A percentile compares a stretch with the other conserved stretches of the same genome.
Conservation (phyloP, 2,329 filamentous ascomycete genomes). For the Cladosporium sp. region DNA sequence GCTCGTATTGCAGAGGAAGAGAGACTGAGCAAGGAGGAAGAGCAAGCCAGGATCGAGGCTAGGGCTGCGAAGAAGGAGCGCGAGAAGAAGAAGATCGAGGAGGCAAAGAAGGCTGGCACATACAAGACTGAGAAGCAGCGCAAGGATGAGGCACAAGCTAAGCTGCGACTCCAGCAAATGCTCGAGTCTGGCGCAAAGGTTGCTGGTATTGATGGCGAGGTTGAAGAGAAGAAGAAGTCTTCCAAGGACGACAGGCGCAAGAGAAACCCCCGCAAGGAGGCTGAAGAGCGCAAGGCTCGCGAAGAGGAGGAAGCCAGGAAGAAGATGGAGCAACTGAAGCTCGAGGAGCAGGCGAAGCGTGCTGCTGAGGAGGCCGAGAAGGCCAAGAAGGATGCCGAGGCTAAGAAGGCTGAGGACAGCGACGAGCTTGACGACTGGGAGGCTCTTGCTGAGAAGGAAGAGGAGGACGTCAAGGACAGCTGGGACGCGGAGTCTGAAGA, state of each 20-base stretch:
- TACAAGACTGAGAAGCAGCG: constrained; percentile 84
- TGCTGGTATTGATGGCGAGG: constrained; percentile 53
- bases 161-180: constrained; percentile 83
- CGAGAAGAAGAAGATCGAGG: constrained; percentile 82
- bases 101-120: constrained; percentile 84
- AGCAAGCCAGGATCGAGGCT: constrained; percentile 68
- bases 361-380: constrained; percentile 75
- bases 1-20: constrained; percentile 66
- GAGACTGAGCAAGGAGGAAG: constrained; percentile 64
- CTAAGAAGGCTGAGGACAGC: constrained; percentile 62
- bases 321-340: constrained; percentile 55
- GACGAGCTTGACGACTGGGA: constrained; percentile 80
- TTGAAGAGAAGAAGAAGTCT: constrained; percentile 82
- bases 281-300: constrained; percentile 52
- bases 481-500: constrained; percentile 89
- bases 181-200: constrained; percentile 69
- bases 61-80: constrained; percentile 79
- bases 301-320: constrained; percentile 56
- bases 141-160: constrained; percentile 75
- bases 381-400: constrained; percentile 67
- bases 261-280: constrained; percentile 65
- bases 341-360: constrained; percentile 71
- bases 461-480: constrained; percentile 84
- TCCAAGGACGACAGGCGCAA: constrained; percentile 74
- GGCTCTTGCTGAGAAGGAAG: constrained; percentile 70